These are phyloP conservation scores for apple (Malus domestica) DNA, from an alignment of 306 rosid species.

Conservation along the genomic window DNA sequence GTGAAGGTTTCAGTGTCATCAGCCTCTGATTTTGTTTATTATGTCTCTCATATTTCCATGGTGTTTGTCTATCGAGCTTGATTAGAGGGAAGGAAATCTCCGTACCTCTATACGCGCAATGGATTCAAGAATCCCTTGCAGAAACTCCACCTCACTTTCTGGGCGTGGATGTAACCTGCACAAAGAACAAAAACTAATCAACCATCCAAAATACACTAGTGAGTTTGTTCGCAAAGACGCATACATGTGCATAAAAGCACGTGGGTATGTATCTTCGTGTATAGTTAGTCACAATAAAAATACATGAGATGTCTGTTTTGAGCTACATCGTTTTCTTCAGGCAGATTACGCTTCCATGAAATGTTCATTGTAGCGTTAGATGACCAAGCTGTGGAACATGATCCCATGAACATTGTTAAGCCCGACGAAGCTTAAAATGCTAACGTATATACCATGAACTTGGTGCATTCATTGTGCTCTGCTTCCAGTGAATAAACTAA, in stretches of 20 bases:
- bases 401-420: neutral
- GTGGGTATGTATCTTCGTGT: neutral
- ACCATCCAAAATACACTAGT: neutral
- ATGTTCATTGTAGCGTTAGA: neutral
- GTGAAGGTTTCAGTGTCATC: conserved; percentile 2
- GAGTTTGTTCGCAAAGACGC: neutral
- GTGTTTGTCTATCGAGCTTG: neutral
- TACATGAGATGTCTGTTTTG: neutral
- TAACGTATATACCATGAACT: neutral
- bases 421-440: neutral
- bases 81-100: neutral
- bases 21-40: neutral
- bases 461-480: neutral
- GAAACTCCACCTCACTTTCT: conserved; percentile 56
- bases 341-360: neutral
- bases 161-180: conserved; percentile 84
- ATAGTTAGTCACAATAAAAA: neutral
- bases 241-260: neutral
- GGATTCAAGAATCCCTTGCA: conserved; percentile 87
- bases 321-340: neutral
- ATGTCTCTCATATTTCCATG: neutral
- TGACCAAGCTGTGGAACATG: neutral
- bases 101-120: conserved; percentile 89
- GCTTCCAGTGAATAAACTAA: neutral
- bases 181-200: conserved; percentile 10